phyloP scores from a whole-genome alignment of 768 basidiomycete genomes.

The Termitomyces sp. region DNA sequence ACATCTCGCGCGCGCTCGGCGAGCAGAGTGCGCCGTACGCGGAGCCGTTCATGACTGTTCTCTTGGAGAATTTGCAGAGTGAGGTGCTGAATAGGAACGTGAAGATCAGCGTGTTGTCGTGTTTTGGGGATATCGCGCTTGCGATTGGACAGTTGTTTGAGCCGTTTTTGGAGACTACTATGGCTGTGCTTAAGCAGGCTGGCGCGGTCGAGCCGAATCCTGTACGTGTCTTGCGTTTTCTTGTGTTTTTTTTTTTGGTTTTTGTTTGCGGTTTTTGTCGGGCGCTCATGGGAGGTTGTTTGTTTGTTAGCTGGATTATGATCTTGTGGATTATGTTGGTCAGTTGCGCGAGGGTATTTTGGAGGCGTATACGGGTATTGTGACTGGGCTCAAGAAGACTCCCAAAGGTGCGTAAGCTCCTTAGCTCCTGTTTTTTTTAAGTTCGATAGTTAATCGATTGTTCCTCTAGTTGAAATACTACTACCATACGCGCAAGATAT shows the following conservation, averaged over 20 bases:
- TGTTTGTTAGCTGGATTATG: slow-evolving; percentile 67
- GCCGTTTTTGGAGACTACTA: slow-evolving; percentile 85
- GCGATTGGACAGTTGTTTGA: slow-evolving; percentile 85
- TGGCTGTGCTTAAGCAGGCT: slow-evolving; percentile 88
- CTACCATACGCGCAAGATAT: slow-evolving; percentile 69
- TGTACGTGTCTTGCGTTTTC: slow-evolving; percentile 45
- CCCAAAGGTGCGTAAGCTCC: slow-evolving; percentile 52
- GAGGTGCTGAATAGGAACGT: slow-evolving; percentile 89
- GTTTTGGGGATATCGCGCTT: slow-evolving; percentile 95
- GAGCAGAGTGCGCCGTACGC: slow-evolving; percentile 82
- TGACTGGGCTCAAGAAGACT: slow-evolving; percentile 84
- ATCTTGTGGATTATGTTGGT: slow-evolving; percentile 88
- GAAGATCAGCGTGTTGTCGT: slow-evolving; percentile 93
- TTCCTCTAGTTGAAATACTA: slow-evolving; percentile 43
- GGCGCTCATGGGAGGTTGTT: neutral
- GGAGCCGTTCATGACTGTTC: slow-evolving; percentile 83
- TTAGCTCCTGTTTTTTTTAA: slow-evolving; percentile 8
- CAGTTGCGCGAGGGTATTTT: slow-evolving; percentile 91
- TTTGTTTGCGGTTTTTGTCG: neutral
- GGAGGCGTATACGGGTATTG: slow-evolving; percentile 94
- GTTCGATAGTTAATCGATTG: too few species aligned
- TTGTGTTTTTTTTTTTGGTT: too few species aligned
- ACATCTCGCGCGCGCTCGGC: slow-evolving; percentile 92
- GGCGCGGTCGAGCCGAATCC: slow-evolving; percentile 85
- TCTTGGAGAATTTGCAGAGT: slow-evolving; percentile 88